Conservation (phyloP, 2,329 filamentous ascomycete species). For the Fusarium duplospermum region DNA sequence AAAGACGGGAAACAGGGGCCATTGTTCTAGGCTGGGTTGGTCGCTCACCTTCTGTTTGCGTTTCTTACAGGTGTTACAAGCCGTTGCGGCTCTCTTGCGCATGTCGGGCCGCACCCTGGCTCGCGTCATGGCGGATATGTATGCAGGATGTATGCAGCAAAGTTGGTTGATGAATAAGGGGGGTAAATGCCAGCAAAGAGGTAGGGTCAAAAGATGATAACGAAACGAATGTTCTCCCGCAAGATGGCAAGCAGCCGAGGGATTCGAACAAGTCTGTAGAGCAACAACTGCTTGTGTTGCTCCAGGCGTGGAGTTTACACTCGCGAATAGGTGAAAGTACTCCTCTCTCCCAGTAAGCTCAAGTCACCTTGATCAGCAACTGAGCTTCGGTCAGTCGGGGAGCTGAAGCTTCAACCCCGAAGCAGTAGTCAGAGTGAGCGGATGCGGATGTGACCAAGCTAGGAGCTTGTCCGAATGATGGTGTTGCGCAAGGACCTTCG, state of each 20-base stretch:
- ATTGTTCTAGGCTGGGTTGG: neutral
- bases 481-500: neutral
- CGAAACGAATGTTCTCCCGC: neutral
- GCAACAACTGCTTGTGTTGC: neutral
- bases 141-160: neutral
- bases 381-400: neutral
- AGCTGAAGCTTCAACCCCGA: neutral
- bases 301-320: neutral
- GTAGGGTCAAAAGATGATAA: neutral
- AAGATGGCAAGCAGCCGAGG: neutral
- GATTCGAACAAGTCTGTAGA: neutral
- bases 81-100: slow-evolving; percentile 71
- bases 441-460: neutral
- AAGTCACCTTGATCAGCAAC: neutral
- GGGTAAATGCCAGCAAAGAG: neutral
- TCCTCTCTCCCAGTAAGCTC: neutral
- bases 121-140: slow-evolving; percentile 58
- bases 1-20: neutral
- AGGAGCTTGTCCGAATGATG: neutral
- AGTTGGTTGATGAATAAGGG: neutral
- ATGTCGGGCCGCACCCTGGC: slow-evolving; percentile 68
- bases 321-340: neutral
- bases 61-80: slow-evolving; percentile 73
- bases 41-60: slow-evolving; percentile 73
- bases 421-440: neutral